Percentiles rank a stretch among this genome's conserved stretches.
Evolutionary conservation across 805 yeast species (phyloP).

Genomic region (Candida krabiensis): DNA sequence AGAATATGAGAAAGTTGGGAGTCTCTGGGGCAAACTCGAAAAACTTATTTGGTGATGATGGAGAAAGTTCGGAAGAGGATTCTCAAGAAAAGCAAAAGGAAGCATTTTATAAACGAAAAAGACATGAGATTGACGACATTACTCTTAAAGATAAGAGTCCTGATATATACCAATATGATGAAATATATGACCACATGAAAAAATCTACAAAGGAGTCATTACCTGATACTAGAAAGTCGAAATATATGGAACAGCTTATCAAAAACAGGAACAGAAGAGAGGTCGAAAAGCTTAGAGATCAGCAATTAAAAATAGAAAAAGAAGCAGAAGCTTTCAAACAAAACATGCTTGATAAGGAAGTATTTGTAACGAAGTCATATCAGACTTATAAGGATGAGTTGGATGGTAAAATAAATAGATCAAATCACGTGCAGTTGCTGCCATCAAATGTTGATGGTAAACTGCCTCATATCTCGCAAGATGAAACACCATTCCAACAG

Average conservation of each 20-base stretch:
- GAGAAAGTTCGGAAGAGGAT: neutral
- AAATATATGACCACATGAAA: constrained; percentile 45
- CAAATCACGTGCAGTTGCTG: neutral
- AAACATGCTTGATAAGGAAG: constrained; percentile 38
- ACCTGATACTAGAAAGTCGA: constrained; percentile 21
- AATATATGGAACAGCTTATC: constrained; percentile 42
- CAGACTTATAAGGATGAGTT: constrained; percentile 34
- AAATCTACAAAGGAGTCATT: constrained; percentile 21
- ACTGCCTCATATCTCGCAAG: no score
- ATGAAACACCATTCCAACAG: neutral
- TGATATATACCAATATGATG: constrained; percentile 42
- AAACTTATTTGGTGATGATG: neutral
- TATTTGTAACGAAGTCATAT: constrained; percentile 51
- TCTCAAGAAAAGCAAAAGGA: constrained; percentile 1
- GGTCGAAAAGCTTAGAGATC: constrained; percentile 41
- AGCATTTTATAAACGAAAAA: constrained; percentile 3
- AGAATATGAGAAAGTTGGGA: neutral
- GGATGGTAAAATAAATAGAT: neutral
- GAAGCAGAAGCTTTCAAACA: constrained; percentile 42
- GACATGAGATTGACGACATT: neutral
- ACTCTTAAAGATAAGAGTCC: neutral
- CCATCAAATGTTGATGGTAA: no score
- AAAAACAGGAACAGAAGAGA: constrained; percentile 47
- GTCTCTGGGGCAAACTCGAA: neutral
- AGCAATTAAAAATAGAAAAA: constrained; percentile 36